phyloP scores from a whole-genome alignment of 805 yeast species.

The Zygotorulaspora chibaensis region DNA sequence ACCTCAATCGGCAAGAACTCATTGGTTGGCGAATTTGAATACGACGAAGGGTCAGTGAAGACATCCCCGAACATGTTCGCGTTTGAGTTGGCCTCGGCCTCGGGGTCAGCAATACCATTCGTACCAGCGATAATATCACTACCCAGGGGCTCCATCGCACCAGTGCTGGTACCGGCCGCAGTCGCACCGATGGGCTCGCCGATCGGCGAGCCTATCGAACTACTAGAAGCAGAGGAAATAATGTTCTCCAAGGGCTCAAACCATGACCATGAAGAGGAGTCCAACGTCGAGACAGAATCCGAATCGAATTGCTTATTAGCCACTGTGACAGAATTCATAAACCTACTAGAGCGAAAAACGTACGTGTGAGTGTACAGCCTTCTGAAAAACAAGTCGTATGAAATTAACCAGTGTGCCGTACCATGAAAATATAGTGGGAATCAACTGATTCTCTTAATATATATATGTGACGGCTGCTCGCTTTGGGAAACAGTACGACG shows the following conservation, averaged over 20 bases:
- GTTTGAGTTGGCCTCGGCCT: background rate
- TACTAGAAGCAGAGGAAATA: conserved; percentile 24
- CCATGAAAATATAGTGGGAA: background rate
- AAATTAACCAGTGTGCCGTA: background rate
- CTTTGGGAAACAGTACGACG: background rate
- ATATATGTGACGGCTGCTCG: background rate
- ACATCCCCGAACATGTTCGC: conserved; percentile 4
- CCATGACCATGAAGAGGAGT: conserved; percentile 20
- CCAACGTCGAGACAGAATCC: conserved; percentile 11
- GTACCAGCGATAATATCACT: conserved; percentile 1
- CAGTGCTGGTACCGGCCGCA: conserved; percentile 2
- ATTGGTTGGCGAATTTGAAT: conserved; percentile 9
- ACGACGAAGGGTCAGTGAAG: conserved; percentile 13
- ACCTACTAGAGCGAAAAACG: background rate
- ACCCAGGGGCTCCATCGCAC: background rate
- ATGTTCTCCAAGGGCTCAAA: conserved; percentile 29
- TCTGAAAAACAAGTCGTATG: background rate
- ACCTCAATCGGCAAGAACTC: conserved; percentile 1
- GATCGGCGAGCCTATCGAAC: conserved; percentile 22
- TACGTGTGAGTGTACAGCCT: background rate
- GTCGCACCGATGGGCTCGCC: conserved; percentile 5
- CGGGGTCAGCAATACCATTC: background rate
- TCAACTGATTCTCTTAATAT: conserved; percentile 1
- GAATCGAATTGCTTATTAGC: conserved; percentile 1
- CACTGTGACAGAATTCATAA: conserved; percentile 1